These are phyloP conservation scores for Coniochaeta hoffmannii DNA, from an alignment of 2,329 filamentous ascomycete genomes.

Conservation along the genomic window DNA sequence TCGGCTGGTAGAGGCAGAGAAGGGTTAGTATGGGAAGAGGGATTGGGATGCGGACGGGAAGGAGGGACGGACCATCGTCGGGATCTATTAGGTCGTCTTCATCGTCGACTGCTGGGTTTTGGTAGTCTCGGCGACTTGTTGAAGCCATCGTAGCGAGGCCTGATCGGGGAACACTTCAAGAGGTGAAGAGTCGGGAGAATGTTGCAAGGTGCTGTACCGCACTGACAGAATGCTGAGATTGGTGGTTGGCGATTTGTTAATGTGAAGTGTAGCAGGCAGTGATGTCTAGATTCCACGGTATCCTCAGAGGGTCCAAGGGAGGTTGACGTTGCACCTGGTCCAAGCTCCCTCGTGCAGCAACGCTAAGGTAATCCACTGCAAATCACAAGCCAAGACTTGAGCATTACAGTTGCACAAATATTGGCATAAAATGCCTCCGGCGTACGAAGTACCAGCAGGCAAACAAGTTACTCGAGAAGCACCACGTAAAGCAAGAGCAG, in stretches of 20 bases:
- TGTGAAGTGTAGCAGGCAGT: not conserved
- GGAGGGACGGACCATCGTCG: conserved; percentile 56
- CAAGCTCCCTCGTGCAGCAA: conserved; percentile 11
- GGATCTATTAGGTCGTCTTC: conserved; percentile 73
- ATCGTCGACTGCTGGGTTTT: conserved; percentile 50
- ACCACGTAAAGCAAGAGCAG: too few relatives aligned
- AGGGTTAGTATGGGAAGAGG: not conserved
- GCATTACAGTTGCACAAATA: not conserved
- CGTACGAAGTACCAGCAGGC: too few relatives aligned
- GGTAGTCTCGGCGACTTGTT: conserved; percentile 43
- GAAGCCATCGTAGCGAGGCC: conserved; percentile 31
- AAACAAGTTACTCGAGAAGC: too few relatives aligned
- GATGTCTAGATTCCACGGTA: conserved; percentile 11
- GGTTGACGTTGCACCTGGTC: conserved; percentile 14
- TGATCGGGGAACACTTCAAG: too few relatives aligned
- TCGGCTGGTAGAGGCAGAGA: conserved; percentile 47
- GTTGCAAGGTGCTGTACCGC: not conserved
- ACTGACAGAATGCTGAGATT: not conserved
- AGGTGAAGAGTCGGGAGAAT: not conserved
- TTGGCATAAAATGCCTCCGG: too few relatives aligned
- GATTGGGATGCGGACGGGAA: not conserved
- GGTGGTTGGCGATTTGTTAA: too few relatives aligned
- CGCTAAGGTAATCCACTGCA: too few relatives aligned
- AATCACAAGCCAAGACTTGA: not conserved
- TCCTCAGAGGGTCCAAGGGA: conserved; percentile 7